Base-by-base conservation (phyloP, 306 rosid genomes). In the Bauhinia variegata region DNA sequence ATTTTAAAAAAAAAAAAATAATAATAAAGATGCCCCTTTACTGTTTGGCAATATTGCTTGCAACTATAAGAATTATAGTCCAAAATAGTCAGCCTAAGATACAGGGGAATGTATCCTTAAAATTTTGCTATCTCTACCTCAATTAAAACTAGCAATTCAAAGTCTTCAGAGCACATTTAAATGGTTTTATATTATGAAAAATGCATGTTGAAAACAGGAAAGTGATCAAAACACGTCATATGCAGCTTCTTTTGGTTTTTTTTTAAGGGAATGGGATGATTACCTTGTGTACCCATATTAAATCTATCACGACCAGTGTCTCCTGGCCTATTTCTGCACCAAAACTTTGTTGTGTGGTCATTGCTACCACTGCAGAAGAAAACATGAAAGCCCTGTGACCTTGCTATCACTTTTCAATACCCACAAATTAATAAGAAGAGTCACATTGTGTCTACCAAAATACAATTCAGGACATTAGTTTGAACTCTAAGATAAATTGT, bases 251-350 rank as follows among this genome's bases (percentile, higher is more conserved):
- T 54, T 56, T 65, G 51, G 54, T 54, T 61, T 9, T 5, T 4
- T 51, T n/a, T n/a, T n/a, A n/a, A 61, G 19, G 54, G 67, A 54
- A 72, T 33, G 50, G 43, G 44, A 63, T 56, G 50, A 60, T 44
- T 70, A 87, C 96, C 96, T 86, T 86, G 92, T 68, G 60, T 78
- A 61, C 84, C 89, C 72, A 73, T 76, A 81, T 79, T 86, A 74
- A 79, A 87, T 80, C 79, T 92, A 78, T 89, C 98, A 49, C 91
- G 96, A 30, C 75, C 85, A 52, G 82, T 81, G 85, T 93, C 99
- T 36, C 99, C 99, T 19, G 99, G 99, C 82, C 99, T 85, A 72
- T 93, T 88, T 85, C 99, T 78, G 77, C 97, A 88, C 97, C 99
- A 93, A 79, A 93, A 93, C 82, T 82, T 93, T 5, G 99, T 93